Percentiles rank a stretch among this genome's conserved stretches.
Evolutionary conservation across 2,329 filamentous ascomycete genomes (phyloP).

Genomic region (Pseudogymnoascus sp.): DNA sequence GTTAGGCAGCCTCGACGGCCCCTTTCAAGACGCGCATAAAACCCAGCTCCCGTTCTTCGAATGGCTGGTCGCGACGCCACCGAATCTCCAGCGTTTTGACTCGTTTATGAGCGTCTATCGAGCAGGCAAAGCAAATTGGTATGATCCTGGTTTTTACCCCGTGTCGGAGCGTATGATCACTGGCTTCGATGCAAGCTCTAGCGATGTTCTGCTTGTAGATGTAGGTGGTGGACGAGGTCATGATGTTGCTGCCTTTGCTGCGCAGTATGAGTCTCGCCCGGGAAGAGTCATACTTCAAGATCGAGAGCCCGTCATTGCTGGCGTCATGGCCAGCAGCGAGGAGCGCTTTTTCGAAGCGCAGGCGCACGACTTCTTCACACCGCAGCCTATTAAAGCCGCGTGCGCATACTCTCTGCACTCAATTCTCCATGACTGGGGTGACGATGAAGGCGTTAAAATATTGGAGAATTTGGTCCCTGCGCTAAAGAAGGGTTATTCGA

Average conservation of each 20-base stretch:
- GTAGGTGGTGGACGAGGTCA: slow-evolving; percentile 23
- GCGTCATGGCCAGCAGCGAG: slow-evolving; percentile 21
- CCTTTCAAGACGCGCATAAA: slow-evolving; percentile 32
- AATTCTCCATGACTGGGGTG: slow-evolving; percentile 30
- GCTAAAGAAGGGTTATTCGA: slow-evolving; percentile 20
- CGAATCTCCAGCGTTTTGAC: slow-evolving; percentile 30
- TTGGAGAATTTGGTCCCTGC: slow-evolving; percentile 21
- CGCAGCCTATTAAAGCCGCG: slow-evolving; percentile 35
- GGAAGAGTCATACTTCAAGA: not conserved
- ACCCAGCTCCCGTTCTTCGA: slow-evolving; percentile 31
- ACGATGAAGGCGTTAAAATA: slow-evolving; percentile 13
- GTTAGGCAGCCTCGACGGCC: slow-evolving; percentile 24
- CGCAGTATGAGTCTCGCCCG: not conserved
- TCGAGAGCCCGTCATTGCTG: not conserved
- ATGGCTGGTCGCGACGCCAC: slow-evolving; percentile 32
- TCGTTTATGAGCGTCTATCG: slow-evolving; percentile 34
- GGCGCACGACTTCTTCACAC: slow-evolving; percentile 33
- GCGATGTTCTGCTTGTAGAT: slow-evolving; percentile 21
- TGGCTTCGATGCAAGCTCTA: slow-evolving; percentile 10
- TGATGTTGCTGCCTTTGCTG: slow-evolving; percentile 5
- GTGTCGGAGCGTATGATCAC: slow-evolving; percentile 19
- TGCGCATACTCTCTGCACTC: slow-evolving; percentile 27
- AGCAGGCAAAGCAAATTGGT: slow-evolving; percentile 33
- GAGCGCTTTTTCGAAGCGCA: slow-evolving; percentile 25
- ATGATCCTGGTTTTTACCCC: slow-evolving; percentile 27